Evolutionary conservation across 2,329 filamentous ascomycete genomes (phyloP), one percentile per base, ranked within the genome.

Genomic region (Penicillium olsonii): DNA sequence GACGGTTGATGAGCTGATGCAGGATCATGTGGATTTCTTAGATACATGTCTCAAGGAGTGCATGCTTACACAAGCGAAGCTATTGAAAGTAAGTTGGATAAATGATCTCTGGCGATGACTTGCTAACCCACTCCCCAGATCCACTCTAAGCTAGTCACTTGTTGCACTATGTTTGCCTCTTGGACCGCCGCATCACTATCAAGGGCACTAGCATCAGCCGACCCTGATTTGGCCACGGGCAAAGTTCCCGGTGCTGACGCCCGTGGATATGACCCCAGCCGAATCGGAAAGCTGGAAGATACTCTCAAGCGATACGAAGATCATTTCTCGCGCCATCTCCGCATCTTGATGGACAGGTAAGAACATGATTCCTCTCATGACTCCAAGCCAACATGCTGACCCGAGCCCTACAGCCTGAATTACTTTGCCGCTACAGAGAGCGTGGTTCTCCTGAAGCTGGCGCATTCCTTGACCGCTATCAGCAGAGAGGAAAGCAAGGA

Each of bases 11-110:
- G 91, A 97, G 74, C 75, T 99, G 66, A 99, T 99, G 94, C 90
- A 97, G 74, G 92, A 97, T 66, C 94, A 99, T 73, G 92, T 99
- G 52, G 94, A 97, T 72, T 99, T 99, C 69, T 76, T 99, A 40
- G 94, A 96, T 63, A 97, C 94, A 4, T 99, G 94, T 69, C 78
- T 99, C 63, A 99, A 97, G 74, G 94, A 97, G 74, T 97, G 94
- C 76, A 97, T 97, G 91, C 80, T 99, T 57, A 99, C 94, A 17
- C 96, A 99, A 70, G 90, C 90, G 67, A 96, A 96, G 75, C 80
- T 99, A 6, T 75, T 99, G 5, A 87, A 90, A 73, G 92, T 96
- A 80, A 57, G 78, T 71, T 11, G 31, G 6, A 11, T 8, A 0
- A 47, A 24, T 43, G 15, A 29, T 10, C 12, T 14, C 29, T 15